phyloP scores from a whole-genome alignment of 129 eudicot genomes.

The Artemisia annua region DNA sequence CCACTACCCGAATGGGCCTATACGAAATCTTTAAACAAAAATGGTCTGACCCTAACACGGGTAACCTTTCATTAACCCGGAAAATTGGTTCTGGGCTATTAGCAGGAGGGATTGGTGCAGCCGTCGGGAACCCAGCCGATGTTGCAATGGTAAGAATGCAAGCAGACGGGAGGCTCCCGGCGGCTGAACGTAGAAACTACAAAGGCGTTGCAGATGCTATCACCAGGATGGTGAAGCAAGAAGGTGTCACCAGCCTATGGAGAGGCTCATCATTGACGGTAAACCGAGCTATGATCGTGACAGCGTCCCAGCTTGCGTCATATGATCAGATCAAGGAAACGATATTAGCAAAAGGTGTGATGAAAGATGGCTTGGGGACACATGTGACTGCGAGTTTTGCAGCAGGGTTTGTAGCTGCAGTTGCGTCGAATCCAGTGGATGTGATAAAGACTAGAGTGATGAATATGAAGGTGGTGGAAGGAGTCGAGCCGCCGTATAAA shows the following conservation, averaged over 20 bases:
- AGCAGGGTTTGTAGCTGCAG: slow-evolving; percentile 80
- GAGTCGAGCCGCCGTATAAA: slow-evolving; percentile 50
- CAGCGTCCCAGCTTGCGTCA: slow-evolving; percentile 77
- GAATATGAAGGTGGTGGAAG: slow-evolving; percentile 77
- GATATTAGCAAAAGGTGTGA: slow-evolving; percentile 47
- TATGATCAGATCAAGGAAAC: slow-evolving; percentile 78
- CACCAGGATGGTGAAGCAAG: slow-evolving; percentile 48
- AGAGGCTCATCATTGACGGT: slow-evolving; percentile 76
- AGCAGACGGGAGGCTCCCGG: slow-evolving; percentile 82
- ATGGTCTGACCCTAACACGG: slow-evolving; percentile 59
- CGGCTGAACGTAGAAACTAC: slow-evolving; percentile 60
- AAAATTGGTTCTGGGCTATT: slow-evolving; percentile 67
- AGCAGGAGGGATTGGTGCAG: slow-evolving; percentile 76
- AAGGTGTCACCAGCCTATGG: slow-evolving; percentile 70
- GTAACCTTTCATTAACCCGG: slow-evolving; percentile 34
- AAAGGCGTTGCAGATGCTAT: slow-evolving; percentile 61
- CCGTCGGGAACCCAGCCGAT: slow-evolving; percentile 81
- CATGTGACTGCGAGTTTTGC: slow-evolving; percentile 82
- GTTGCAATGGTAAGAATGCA: slow-evolving; percentile 91
- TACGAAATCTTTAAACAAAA: slow-evolving; percentile 57
- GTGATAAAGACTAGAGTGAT: slow-evolving; percentile 82
- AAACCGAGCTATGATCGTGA: slow-evolving; percentile 90
- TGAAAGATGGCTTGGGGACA: slow-evolving; percentile 68
- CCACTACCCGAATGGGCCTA: slow-evolving; percentile 87
- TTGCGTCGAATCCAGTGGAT: slow-evolving; percentile 76